Conservation (phyloP, 306 rosid genomes). For the Lablab purpureus region DNA sequence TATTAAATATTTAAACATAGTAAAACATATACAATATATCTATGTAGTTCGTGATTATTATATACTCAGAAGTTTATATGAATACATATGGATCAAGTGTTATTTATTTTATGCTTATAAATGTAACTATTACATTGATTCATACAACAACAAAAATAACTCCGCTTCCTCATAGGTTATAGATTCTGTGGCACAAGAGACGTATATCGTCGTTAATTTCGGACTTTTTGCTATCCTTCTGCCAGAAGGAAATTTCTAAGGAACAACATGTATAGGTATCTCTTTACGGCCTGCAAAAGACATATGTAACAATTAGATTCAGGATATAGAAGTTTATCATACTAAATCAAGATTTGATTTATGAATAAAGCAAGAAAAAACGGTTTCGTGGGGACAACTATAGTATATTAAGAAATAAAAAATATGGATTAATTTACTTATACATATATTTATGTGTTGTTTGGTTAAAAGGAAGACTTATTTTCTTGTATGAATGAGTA, state of each 20-base stretch:
- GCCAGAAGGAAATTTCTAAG: neutral
- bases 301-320: neutral
- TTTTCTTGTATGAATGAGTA: no score
- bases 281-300: neutral
- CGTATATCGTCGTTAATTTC: neutral
- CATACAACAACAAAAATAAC: no score
- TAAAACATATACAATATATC: neutral
- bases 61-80: no score
- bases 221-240: neutral
- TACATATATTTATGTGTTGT: no score
- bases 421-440: no score
- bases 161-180: neutral
- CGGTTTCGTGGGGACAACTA: no score
- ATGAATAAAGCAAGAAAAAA: no score
- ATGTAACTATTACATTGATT: neutral
- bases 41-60: no score
- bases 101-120: no score
- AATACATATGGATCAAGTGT: neutral
- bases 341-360: no score
- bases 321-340: neutral
- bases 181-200: neutral
- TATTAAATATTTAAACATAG: neutral
- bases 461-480: no score
- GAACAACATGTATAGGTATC: neutral
- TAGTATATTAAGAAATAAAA: no score